Percentiles rank a stretch among this genome's conserved stretches.
phyloP scores from a whole-genome alignment of 2,329 filamentous ascomycete species.

The Cordyceps tenuipes region DNA sequence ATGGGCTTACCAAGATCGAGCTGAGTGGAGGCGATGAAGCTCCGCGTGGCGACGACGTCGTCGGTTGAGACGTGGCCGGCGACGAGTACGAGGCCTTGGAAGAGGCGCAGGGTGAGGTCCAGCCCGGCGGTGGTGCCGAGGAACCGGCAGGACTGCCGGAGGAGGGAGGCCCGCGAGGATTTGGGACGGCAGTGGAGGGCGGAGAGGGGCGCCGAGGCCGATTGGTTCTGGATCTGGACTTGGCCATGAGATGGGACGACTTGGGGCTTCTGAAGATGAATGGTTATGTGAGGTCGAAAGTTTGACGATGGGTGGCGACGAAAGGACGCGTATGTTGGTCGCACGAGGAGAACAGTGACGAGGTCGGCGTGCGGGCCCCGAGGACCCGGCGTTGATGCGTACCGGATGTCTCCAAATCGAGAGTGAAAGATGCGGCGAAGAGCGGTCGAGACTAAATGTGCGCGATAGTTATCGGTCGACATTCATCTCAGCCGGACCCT shows the following conservation, averaged over 20 bases:
- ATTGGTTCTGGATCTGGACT: neutral
- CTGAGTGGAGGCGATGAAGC: neutral
- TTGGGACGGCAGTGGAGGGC: neutral
- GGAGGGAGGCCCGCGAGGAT: neutral
- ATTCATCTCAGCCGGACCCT: too few species aligned
- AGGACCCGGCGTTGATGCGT: neutral
- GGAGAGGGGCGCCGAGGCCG: neutral
- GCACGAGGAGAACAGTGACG: neutral
- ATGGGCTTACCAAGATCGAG: constrained; percentile 3
- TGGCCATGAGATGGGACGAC: neutral
- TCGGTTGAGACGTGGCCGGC: neutral
- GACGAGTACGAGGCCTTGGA: constrained; percentile 8
- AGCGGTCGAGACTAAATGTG: too few species aligned
- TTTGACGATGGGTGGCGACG: neutral
- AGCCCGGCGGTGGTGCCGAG: constrained; percentile 9
- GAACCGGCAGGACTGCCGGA: constrained; percentile 2
- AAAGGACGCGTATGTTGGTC: neutral
- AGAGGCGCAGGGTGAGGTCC: constrained; percentile 4
- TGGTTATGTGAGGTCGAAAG: neutral
- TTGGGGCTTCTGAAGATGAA: too few species aligned
- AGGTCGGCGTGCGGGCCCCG: neutral
- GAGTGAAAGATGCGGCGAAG: too few species aligned
- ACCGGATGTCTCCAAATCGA: neutral
- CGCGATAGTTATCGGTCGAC: too few species aligned
- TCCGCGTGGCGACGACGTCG: neutral